Conservation (phyloP, 441 rosid species). For the Omphalea diandra region DNA sequence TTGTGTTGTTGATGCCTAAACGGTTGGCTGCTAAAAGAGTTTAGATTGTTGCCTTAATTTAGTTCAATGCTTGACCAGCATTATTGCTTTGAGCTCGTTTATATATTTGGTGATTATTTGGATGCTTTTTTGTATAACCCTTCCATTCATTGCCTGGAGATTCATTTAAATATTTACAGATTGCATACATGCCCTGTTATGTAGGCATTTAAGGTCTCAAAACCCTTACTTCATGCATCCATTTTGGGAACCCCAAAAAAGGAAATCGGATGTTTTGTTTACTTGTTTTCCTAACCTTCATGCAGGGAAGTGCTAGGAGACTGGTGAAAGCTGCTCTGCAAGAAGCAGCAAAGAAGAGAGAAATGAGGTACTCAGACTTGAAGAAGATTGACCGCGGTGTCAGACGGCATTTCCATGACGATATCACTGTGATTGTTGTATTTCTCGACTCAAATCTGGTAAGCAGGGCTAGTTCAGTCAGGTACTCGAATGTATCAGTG, state of each 20-base stretch:
- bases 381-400: slow-evolving; percentile 96
- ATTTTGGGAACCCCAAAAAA: not conserved
- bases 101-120: not conserved
- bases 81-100: not conserved
- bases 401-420: slow-evolving; percentile 94
- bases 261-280: not conserved
- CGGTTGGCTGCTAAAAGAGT: not conserved
- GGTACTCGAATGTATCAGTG: slow-evolving; percentile 48
- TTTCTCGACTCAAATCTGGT: slow-evolving; percentile 70
- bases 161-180: not conserved
- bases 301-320: slow-evolving; percentile 90
- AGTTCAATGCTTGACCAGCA: not conserved
- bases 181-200: not conserved
- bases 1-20: not conserved
- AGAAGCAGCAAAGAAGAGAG: slow-evolving; percentile 90
- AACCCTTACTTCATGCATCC: not conserved
- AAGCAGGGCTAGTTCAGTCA: slow-evolving; percentile 51
- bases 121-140: not conserved
- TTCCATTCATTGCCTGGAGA: not conserved
- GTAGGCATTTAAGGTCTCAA: not conserved
- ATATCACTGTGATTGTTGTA: slow-evolving; percentile 81
- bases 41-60: not conserved
- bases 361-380: slow-evolving; percentile 96
- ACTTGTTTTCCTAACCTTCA: slow-evolving; percentile 1
- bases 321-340: slow-evolving; percentile 83